phyloP scores from a whole-genome alignment of 371 early-diverging fungal species.

The Racocetra persica region DNA sequence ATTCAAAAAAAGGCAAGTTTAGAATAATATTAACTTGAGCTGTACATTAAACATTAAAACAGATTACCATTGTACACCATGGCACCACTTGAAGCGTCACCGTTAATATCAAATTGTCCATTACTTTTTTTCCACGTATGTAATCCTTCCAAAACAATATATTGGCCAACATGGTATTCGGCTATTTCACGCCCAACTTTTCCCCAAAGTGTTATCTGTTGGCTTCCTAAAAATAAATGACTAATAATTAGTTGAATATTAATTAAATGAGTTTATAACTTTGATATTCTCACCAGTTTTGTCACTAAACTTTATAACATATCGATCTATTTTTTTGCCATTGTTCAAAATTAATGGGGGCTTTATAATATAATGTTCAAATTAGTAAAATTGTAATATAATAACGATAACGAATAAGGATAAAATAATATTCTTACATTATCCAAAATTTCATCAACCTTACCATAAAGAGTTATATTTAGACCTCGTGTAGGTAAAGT shows the following conservation, averaged over 20 bases:
- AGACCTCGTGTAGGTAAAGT: slow-evolving; percentile 3
- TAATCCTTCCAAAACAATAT: slow-evolving; percentile 24
- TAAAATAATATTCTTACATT: slow-evolving; percentile 5
- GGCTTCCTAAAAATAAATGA: neutral
- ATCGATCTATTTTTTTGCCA: neutral
- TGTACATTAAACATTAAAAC: neutral
- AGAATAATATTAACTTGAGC: neutral
- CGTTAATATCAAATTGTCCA: neutral
- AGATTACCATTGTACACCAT: slow-evolving; percentile 19
- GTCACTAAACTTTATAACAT: slow-evolving; percentile 7
- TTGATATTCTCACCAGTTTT: neutral
- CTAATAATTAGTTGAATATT: neutral
- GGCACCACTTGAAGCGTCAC: slow-evolving; percentile 6
- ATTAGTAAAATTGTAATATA: neutral
- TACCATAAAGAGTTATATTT: slow-evolving; percentile 29
- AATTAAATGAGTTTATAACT: neutral
- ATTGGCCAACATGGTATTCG: slow-evolving; percentile 11
- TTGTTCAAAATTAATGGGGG: neutral
- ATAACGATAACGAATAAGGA: neutral
- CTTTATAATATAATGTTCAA: neutral
- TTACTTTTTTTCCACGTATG: neutral
- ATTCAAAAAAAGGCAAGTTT: neutral
- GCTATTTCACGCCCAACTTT: neutral
- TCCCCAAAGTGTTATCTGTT: slow-evolving; percentile 1
- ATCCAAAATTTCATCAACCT: slow-evolving; percentile 1